phyloP scores from a whole-genome alignment of 129 eudicot species.

The Saussurea involucrata region DNA sequence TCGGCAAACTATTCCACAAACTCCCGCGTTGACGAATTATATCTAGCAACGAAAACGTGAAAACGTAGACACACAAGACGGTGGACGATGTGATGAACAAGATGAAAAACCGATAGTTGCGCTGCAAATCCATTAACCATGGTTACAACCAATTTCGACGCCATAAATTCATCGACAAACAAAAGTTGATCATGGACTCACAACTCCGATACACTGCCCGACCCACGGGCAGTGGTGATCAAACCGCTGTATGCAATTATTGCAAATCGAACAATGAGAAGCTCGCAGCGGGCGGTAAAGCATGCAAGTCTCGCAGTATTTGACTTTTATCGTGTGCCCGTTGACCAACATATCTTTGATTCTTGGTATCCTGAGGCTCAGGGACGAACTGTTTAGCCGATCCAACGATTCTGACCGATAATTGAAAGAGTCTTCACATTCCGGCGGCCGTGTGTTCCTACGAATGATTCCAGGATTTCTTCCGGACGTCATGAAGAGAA shows the following conservation, averaged over 20 bases:
- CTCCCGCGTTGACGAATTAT: slow-evolving; percentile 35
- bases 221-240: slow-evolving; percentile 99
- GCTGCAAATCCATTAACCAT: slow-evolving; percentile 50
- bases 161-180: neutral
- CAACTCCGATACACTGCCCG: slow-evolving; percentile 90
- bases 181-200: slow-evolving; percentile 39
- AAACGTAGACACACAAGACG: slow-evolving; percentile 58
- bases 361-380: slow-evolving; percentile 48
- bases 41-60: slow-evolving; percentile 57
- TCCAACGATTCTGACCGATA: slow-evolving; percentile 38
- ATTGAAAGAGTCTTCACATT: slow-evolving; percentile 24
- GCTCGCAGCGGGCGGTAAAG: slow-evolving; percentile 85
- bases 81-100: slow-evolving; percentile 64
- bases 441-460: slow-evolving; percentile 53
- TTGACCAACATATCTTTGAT: slow-evolving; percentile 63
- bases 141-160: slow-evolving; percentile 1
- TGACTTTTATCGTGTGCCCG: slow-evolving; percentile 62
- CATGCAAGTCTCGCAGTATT: slow-evolving; percentile 75
- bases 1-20: slow-evolving; percentile 39
- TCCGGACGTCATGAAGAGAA: slow-evolving; percentile 70
- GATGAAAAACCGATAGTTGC: slow-evolving; percentile 73
- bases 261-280: slow-evolving; percentile 90
- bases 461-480: slow-evolving; percentile 79
- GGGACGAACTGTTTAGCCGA: slow-evolving; percentile 37
- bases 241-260: slow-evolving; percentile 78